Evolutionary conservation across 805 yeast species (phyloP), one percentile per base, ranked within the genome.

Genomic region (Candida boleticola): DNA sequence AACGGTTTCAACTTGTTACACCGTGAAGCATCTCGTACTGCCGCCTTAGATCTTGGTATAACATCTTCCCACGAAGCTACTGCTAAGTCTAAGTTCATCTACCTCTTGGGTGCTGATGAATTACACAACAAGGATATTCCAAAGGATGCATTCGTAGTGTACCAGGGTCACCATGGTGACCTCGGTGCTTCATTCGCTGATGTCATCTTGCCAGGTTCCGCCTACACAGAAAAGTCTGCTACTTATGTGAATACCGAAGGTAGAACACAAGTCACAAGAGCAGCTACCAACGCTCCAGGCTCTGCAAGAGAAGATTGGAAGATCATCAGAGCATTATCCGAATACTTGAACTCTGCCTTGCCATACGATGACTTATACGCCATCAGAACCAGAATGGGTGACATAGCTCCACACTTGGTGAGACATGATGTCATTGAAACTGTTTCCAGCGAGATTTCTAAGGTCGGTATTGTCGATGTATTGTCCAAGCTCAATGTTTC

Each of bases 161-260:
- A 87, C 68, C 89, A 87, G 68, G 96, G 96, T 42, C 95, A 88
- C 66, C 95, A 87, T 66, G 96, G 96, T 68, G 96, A 87, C 54
- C 64, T 77, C 18, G 96, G 96, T 52, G 96, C 96, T 22, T 82
- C 92, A 6, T 77, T 80, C 53, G 96, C 96, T 35, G 95, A 87
- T 63, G 95, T 87, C 35, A 77, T 87, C 45, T 76, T 87, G 51
- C 96, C 96, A 36, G 90, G 90, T 37, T 76, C 90, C 27, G 95
- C 96, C 30, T 88, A 83, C 76, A 88, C 96, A 30, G 96, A 87
- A 64, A 88, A 87, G 66, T 70, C 81, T 21, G 89, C 86, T 43
- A 88, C 93, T 3, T 87, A 79, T 63, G 90, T 87, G 50, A 87
- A 87, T 69, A 88, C 95, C 29, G 96, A 88, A 69, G 96, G 96